Evolutionary conservation across 2,329 filamentous ascomycete species (phyloP), one percentile per base, ranked within the genome.

Genomic region (Claviceps sp.): DNA sequence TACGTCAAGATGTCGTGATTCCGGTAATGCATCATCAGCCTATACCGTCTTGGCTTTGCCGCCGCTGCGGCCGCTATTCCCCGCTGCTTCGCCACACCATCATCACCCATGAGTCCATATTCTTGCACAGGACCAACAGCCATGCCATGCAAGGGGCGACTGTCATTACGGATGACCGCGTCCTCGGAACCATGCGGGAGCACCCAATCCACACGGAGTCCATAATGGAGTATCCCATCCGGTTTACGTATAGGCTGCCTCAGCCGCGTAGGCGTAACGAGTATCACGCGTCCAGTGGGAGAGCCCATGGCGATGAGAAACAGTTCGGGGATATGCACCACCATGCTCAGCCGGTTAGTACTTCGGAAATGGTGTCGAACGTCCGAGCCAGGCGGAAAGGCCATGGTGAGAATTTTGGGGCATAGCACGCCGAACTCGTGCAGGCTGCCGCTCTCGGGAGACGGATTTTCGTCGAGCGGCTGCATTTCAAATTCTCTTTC

Each of bases 1-100:
- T 89, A 90, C 53, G 77, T 82, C 57, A 88, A 61, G 30, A 90
- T 76, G 2, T 77, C 77, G 59, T 87, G 81, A 64, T 89, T 81
- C 53, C 76, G 75, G 62, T 84, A 90, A 63, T 87, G 81, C 65
- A 90, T 67, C 63, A 91, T 76, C 52, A 91, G 58, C 54, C 84
- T 71, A 74, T 83, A 89, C 53, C 77, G 72, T 56, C 72, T 70
- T 54, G 70, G 64, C 37, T 61, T 56, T 37, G 61, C 56, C 8
- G 59, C 56, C 7, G 59, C 55, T 50, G 30, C 30, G 10, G 30
- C 30, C 30, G 30, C 30, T 34, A 34, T 34, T 34, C 60, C 56
- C 40, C 55, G 47, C 51, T 51, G 47, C 30, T 58, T 56, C 17
- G 52, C 55, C 38, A 11, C 42, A 22, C 19, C 19, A 22, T 22